Base-by-base conservation (phyloP, 2,329 filamentous ascomycete species). In the Clonostachys solani region DNA sequence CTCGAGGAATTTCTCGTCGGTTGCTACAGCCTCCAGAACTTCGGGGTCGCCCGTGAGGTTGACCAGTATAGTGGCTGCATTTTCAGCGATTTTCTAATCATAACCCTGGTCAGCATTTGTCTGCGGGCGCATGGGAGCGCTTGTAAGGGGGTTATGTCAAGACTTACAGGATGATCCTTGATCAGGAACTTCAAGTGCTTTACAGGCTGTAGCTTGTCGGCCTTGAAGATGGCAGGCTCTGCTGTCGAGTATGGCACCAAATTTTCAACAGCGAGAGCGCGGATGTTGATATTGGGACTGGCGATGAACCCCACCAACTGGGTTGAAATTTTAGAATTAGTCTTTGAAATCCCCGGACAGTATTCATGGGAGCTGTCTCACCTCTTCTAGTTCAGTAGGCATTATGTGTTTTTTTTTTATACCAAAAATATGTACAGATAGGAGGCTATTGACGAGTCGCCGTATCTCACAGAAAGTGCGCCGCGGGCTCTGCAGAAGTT, bases 271-370 rank as follows among this genome's bases (percentile, higher is more conserved):
- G 92, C 92, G 55, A 92, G 78, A 64, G 89, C 84, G 57, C 94
- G 84, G 54, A 97, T 90, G 64, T 96, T 88, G 40, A 90, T 89
- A 64, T 95, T 96, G 50, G 89, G 89, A 70, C 95, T 87, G 67
- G 89, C 87, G 50, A 97, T 87, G 69, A 97, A 96, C 64, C 91
- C 90, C 51, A 96, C 90, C 46, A 96, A 83, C 89, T 95, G 5
- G 40, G 16, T 23, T 17, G 40, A 40, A 40, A 40, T 40, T 15
- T 42, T 17, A 9, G 10, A 29, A 29, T 29, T 9, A 29, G 23
- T 29, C 23, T 29, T 29, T 29, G 23, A 29, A 29, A 10, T 29
- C 4, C 23, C 10, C 23, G 23, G 23, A 29, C 23, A 18, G 36
- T 38, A n/a, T 38, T n/a, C 15, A 13, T n/a, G 15, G 15, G 36